Conservation (phyloP, 306 rosid species). For the Trifolium subterraneum region DNA sequence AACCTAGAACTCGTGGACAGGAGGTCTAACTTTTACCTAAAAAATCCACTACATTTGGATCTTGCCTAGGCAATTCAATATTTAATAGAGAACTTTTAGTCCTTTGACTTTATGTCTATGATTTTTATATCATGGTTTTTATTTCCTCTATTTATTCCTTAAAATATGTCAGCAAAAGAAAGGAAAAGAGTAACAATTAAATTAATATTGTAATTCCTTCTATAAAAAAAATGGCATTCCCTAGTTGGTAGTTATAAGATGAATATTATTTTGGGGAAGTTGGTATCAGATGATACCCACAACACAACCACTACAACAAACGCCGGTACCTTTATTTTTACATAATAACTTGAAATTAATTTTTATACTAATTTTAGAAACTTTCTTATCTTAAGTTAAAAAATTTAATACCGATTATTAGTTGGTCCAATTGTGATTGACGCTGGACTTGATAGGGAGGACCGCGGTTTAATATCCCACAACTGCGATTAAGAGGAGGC, state of each 20-base stretch:
- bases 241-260: neutral
- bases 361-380: neutral
- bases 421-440: too few relatives aligned
- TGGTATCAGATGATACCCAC: conserved; percentile 11
- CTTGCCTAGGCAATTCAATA: neutral
- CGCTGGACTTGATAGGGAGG: too few relatives aligned
- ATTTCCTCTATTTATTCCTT: conserved; percentile 13
- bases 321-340: neutral
- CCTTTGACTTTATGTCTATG: conserved; percentile 31
- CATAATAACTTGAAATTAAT: neutral
- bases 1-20: too few relatives aligned
- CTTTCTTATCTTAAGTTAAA: neutral
- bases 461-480: too few relatives aligned
- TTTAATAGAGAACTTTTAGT: conserved; percentile 13
- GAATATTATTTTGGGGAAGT: neutral
- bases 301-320: neutral
- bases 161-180: conserved; percentile 21
- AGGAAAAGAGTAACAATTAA: neutral
- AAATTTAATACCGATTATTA: too few relatives aligned
- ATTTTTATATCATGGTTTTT: conserved; percentile 17
- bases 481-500: too few relatives aligned
- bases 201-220: neutral
- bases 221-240: neutral
- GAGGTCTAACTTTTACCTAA: too few relatives aligned
- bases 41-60: conserved; percentile 27